A percentile compares a stretch with the other conserved stretches of the same genome.
These are phyloP conservation scores for Filosporella fistucella DNA, from an alignment of 495 filamentous ascomycete genomes.

Conservation along the genomic window DNA sequence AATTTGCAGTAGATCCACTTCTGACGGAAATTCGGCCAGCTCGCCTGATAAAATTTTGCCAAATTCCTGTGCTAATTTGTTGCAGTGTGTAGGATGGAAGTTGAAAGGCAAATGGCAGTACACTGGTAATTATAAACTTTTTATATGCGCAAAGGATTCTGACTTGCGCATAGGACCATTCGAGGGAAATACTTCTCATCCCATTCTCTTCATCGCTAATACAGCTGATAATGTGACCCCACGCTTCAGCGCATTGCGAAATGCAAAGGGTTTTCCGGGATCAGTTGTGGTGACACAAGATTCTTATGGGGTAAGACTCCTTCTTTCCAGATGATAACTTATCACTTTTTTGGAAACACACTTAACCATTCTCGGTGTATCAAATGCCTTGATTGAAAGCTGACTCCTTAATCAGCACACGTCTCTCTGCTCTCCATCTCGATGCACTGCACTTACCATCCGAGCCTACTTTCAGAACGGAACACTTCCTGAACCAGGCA, in stretches of 20 bases:
- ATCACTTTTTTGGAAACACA: too few species aligned
- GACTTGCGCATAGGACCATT: slow-evolving; percentile 30
- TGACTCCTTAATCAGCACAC: slow-evolving; percentile 11
- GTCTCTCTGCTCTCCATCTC: slow-evolving; percentile 11
- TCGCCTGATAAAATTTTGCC: too few species aligned
- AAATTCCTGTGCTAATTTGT: too few species aligned
- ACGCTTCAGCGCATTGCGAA: slow-evolving; percentile 41
- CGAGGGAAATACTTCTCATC: slow-evolving; percentile 42
- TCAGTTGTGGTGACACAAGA: slow-evolving; percentile 52
- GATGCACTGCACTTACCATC: slow-evolving; percentile 16
- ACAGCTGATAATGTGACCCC: slow-evolving; percentile 55
- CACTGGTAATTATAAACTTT: slow-evolving; percentile 25
- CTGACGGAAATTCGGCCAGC: slow-evolving; percentile 3
- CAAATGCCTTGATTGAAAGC: too few species aligned
- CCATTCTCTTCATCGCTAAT: slow-evolving; percentile 51
- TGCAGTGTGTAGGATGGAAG: slow-evolving; percentile 56
- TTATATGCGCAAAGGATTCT: not conserved
- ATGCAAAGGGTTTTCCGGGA: slow-evolving; percentile 44
- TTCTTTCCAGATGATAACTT: too few species aligned
- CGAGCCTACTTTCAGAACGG: slow-evolving; percentile 23
- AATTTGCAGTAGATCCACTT: not conserved
- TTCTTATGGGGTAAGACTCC: slow-evolving; percentile 31
- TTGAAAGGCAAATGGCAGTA: slow-evolving; percentile 55
- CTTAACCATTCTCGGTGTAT: too few species aligned
- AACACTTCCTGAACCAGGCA: slow-evolving; percentile 11